These are phyloP conservation scores for Eutrema yunnanense DNA, from an alignment of 345 rosid species.

Conservation along the genomic window DNA sequence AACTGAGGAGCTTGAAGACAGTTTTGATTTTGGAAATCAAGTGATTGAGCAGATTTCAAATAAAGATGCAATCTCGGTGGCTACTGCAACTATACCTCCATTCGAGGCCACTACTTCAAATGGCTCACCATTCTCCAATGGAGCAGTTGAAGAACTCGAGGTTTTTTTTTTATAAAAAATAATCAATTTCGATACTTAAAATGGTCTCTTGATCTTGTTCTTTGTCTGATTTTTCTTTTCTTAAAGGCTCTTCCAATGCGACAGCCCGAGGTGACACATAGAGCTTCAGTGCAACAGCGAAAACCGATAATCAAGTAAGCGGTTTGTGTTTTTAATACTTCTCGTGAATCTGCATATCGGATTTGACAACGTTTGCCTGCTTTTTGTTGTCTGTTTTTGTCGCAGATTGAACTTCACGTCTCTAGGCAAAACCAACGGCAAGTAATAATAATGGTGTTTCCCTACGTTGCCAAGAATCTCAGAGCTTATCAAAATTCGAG, in stretches of 20 bases:
- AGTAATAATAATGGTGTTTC: slow-evolving; percentile 1
- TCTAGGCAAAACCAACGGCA: slow-evolving; percentile 44
- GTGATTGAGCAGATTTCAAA: slow-evolving; percentile 30
- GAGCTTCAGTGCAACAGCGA: slow-evolving; percentile 40
- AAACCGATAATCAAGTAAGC: slow-evolving; percentile 84
- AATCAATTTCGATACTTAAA: background rate
- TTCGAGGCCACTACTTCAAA: slow-evolving; percentile 33
- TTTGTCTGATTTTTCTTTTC: slow-evolving; percentile 11
- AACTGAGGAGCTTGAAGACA: slow-evolving; percentile 77
- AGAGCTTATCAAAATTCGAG: background rate
- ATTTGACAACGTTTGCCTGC: background rate
- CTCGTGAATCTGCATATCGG: background rate
- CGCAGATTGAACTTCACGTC: slow-evolving; percentile 82
- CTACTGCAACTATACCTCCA: slow-evolving; percentile 23
- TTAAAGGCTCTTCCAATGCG: slow-evolving; percentile 44
- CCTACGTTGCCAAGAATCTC: background rate
- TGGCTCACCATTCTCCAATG: slow-evolving; percentile 28
- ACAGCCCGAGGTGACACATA: slow-evolving; percentile 19
- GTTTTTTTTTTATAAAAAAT: slow-evolving; percentile 20
- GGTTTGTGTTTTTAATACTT: background rate
- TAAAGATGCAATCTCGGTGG: slow-evolving; percentile 18
- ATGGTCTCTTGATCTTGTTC: background rate
- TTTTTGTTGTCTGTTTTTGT: slow-evolving; percentile 11
- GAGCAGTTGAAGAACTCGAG: slow-evolving; percentile 83
- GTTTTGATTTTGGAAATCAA: slow-evolving; percentile 40